Conservation (phyloP, 1,284 basidiomycete species). For the Ceratorhiza oryzae-sativae region DNA sequence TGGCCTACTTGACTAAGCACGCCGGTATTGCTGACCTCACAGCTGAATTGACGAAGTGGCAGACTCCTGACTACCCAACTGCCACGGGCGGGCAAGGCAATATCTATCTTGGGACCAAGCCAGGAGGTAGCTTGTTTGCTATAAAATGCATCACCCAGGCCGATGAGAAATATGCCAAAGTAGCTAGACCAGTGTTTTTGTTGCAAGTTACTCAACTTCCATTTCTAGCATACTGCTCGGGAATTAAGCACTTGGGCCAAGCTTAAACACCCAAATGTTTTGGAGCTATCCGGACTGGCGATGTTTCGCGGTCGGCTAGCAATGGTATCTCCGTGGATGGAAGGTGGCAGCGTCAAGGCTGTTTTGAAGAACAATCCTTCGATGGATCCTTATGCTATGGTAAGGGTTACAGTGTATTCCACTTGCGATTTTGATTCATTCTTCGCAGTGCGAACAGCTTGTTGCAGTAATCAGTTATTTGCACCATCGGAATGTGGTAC, state of each 20-base stretch:
- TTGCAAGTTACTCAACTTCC: no score
- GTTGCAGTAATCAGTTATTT: neutral
- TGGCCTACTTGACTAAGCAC: neutral
- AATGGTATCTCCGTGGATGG: conserved; percentile 24
- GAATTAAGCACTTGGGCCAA: neutral
- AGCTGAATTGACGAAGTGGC: neutral
- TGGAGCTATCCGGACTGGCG: neutral
- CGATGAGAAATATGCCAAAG: neutral
- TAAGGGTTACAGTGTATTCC: neutral
- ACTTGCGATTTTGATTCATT: neutral
- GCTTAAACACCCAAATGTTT: neutral
- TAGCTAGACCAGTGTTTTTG: neutral
- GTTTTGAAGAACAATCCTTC: neutral
- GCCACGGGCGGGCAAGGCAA: neutral
- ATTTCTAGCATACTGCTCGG: neutral
- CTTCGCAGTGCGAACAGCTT: conserved; percentile 1
- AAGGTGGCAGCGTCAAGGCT: neutral
- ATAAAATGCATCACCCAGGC: neutral
- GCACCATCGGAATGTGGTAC: neutral
- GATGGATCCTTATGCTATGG: neutral
- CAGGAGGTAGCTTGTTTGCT: neutral
- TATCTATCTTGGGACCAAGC: neutral
- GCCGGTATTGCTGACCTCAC: neutral
- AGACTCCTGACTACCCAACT: neutral
- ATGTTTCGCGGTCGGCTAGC: neutral